phyloP scores from a whole-genome alignment of 306 rosid species.

The Fagus sylvatica region DNA sequence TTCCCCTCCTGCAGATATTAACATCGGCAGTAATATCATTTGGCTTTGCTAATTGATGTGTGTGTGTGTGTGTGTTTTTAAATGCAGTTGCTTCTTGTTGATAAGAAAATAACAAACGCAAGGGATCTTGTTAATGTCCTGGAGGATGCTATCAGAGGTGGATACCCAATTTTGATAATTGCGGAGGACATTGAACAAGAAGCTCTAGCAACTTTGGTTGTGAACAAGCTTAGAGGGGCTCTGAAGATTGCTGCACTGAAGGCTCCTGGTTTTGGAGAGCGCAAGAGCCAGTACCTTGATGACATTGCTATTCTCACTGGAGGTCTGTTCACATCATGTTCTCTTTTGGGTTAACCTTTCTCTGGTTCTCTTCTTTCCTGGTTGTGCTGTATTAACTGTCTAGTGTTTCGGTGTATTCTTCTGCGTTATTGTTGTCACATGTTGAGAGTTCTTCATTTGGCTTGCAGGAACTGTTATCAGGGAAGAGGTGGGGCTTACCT shows the following conservation, averaged over 20 bases:
- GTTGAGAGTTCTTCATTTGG: constrained; percentile 16
- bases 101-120: constrained; percentile 90
- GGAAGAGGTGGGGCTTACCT: constrained; percentile 91
- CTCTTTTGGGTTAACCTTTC: background rate
- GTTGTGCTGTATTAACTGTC: background rate
- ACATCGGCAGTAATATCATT: background rate
- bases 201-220: constrained; percentile 95
- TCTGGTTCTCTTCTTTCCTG: background rate
- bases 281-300: constrained; percentile 99
- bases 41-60: background rate
- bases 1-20: background rate
- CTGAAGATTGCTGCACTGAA: constrained; percentile 96
- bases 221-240: constrained; percentile 95
- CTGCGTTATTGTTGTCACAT: background rate
- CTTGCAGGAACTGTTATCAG: constrained; percentile 83
- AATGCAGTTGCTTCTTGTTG: constrained; percentile 92
- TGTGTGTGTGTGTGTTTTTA: background rate
- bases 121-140: constrained; percentile 85
- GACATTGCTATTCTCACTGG: constrained; percentile 95
- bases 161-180: constrained; percentile 76
- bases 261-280: constrained; percentile 99
- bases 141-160: constrained; percentile 94
- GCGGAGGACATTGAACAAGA: constrained; percentile 99
- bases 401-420: background rate
- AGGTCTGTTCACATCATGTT: constrained; percentile 44